Evolutionary conservation across 805 yeast genomes (phyloP), one percentile per base, ranked within the genome.

Genomic region (Kazachstania taianensis): DNA sequence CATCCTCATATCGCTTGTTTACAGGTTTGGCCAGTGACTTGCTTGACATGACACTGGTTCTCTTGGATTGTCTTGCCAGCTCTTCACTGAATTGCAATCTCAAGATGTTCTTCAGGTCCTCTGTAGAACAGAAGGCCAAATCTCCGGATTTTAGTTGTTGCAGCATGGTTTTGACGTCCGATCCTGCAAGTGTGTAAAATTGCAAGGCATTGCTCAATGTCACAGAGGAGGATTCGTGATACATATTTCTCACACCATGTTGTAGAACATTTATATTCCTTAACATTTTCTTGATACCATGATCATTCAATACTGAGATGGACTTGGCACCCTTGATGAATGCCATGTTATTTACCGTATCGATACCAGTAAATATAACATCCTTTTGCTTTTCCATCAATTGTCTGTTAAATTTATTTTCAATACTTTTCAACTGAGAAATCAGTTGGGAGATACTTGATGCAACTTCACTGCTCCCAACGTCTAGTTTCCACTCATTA

Each of bases 21-120:
- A 48, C 42, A 9, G 61, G 50, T 32, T 46, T 43, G 2, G 52
- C 19, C 29, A 30, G 24, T 2, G 41, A 42, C 25, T 49, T 44
- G 7, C 24, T 40, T 5, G 44, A 37, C 7, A 35, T 33, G 5
- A 43, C 39, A 17, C 46, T 42, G 15, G 43, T 33, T 33, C 50
- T 38, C 28, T 41, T 44, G 6, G 41, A 34, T 36, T 49, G 57
- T 15, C 46, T 43, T 4, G 43, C 41, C 9, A 54, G 20, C 13
- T 53, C 55, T 24, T 56, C 61, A 34, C 61, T 56, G 25, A 53
- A 50, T 26, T 46, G 55, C 22, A 57, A 35, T 39, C 59, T 46
- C 22, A 57, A n/a, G 7, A 54, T 46, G 16, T 43, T 50, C 34
- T 51, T 54, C 20, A 55, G 35, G 30, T 53, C 55, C 15, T 40